These are phyloP conservation scores for Penicillium riverlandense DNA, from an alignment of 495 filamentous ascomycete species.

Conservation along the genomic window DNA sequence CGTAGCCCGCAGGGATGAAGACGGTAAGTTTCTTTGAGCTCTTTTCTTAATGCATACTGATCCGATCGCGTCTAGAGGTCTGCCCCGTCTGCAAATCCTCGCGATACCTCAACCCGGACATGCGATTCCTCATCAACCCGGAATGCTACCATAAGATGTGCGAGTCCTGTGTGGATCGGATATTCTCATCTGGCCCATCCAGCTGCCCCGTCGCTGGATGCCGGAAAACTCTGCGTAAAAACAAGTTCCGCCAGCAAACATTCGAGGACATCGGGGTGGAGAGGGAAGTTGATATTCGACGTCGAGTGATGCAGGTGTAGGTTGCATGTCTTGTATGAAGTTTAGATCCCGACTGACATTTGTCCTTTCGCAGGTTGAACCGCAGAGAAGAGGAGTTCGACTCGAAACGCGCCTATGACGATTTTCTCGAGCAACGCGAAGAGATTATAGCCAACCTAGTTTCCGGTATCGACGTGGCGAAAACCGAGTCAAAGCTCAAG, in stretches of 20 bases:
- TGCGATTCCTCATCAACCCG: slow-evolving; percentile 91
- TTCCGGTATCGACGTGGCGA: slow-evolving; percentile 56
- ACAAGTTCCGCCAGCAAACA: slow-evolving; percentile 76
- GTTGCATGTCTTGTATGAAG: slow-evolving; percentile 1
- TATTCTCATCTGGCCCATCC: slow-evolving; percentile 85
- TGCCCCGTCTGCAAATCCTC: slow-evolving; percentile 96
- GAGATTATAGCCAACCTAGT: slow-evolving; percentile 84
- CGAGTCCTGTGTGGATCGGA: slow-evolving; percentile 84
- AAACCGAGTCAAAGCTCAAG: slow-evolving; percentile 61
- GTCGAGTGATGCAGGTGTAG: slow-evolving; percentile 65
- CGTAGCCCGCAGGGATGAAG: slow-evolving; percentile 40
- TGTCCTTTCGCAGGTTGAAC: slow-evolving; percentile 54
- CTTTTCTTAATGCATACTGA: not conserved
- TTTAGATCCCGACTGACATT: too few species aligned
- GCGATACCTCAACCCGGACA: slow-evolving; percentile 87
- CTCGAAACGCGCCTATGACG: slow-evolving; percentile 71
- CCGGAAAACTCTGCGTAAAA: slow-evolving; percentile 73
- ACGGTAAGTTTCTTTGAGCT: slow-evolving; percentile 29
- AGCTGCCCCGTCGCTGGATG: slow-evolving; percentile 88
- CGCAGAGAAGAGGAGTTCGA: slow-evolving; percentile 85
- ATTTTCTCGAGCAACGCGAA: slow-evolving; percentile 93
- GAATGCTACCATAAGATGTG: slow-evolving; percentile 99
- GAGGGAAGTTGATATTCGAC: slow-evolving; percentile 87
- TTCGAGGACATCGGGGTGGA: slow-evolving; percentile 88
- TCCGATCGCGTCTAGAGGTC: slow-evolving; percentile 48